Evolutionary conservation across 306 rosid species (phyloP), one percentile per base, ranked within the genome.

Genomic region (Corylus heterophylla): DNA sequence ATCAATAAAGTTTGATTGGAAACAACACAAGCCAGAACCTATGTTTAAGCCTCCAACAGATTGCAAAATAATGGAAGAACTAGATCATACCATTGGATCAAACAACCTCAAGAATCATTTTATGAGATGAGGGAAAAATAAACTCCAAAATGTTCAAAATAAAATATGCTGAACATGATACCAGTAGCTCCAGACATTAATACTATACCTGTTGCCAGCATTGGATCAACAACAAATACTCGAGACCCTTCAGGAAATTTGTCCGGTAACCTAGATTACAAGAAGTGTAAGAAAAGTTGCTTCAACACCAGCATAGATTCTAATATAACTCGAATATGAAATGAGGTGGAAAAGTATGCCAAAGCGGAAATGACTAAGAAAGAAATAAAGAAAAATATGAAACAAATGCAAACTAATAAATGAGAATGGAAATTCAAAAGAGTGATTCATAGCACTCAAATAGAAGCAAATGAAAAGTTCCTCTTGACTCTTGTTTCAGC

Each of bases 121-220:
- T 29, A 12, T 61, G 71, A 4, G 18, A 22, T 45, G 64, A 7
- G 10, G 14, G 12, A 25, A 47, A 61, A 71, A 45, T 17, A 29
- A 44, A 44, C 54, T 11, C 8, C 0, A 69, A 17, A 17, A 9
- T 69, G 9, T 12, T 39, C 14, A 2, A n/a, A 13, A 39, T 3
- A 4, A 16, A 71, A 71, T 11, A 37, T 31, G 51, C 50, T 37
- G 61, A 50, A 51, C 82, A 73, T 17, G 20, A 75, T 14, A 54
- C 42, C 1, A 80, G 79, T 64, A 76, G 54, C 54, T 73, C 59
- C 39, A 79, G 76, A 64, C 74, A 79, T 12, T 14, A 61, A 78
- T 51, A 73, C 70, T 8, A 74, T 77, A 90, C 98, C 98, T 59
- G 99, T 95, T 74, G 99, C 99, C 56, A 95, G 88, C 98, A 95